Evolutionary conservation across 768 basidiomycete genomes (phyloP), one percentile per base, ranked within the genome.

Genomic region (Hebeloma cylindrosporum): DNA sequence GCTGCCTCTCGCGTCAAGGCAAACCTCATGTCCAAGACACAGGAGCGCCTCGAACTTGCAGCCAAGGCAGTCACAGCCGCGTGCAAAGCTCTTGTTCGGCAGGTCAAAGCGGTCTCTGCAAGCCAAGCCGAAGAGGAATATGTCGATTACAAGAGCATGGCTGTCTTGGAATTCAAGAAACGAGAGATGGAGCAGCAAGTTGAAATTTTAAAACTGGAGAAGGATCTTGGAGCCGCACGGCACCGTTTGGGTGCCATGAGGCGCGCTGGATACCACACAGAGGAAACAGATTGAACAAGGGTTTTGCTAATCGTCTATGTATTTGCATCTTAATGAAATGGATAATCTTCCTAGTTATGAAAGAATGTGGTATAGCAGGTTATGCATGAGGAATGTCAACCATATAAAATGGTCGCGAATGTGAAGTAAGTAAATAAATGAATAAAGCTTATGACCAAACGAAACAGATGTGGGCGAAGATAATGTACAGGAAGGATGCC

Each of bases 141-240:
- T n/a, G 75, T 81, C 9, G 83, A 89, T 65, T 97, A 92, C 71
- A 87, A 86, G 67, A 84, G 83, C 51, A 94, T 98, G 91, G 89
- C 91, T 3, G 83, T 75, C 31, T 74, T 96, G 59, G 94, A 99
- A 67, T 97, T 94, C 80, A 97, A 97, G 77, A 88, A 82, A 60
- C 78, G 85, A 37, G 95, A 98, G 78, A 97, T 99, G 93, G 96
- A 98, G 70, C 93, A 95, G 60, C 94, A 97, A 67, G 96, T 98
- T n/a, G 90, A 95, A 64, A 96, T 99, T 54, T 72, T 99, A 54
- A 93, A 86, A 62, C 67, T 97, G 57, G 96, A 98, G 74, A 96
- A 96, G 71, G 93, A 97, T 0, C 72, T 99, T 27, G 88, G 88
- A 16, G 93, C 83, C 33, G 88, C 90, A 14, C 79, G 90, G 50